Evolutionary conservation across 2,329 filamentous ascomycete species (phyloP).

Genomic region (Sarocladium brachiariae): DNA sequence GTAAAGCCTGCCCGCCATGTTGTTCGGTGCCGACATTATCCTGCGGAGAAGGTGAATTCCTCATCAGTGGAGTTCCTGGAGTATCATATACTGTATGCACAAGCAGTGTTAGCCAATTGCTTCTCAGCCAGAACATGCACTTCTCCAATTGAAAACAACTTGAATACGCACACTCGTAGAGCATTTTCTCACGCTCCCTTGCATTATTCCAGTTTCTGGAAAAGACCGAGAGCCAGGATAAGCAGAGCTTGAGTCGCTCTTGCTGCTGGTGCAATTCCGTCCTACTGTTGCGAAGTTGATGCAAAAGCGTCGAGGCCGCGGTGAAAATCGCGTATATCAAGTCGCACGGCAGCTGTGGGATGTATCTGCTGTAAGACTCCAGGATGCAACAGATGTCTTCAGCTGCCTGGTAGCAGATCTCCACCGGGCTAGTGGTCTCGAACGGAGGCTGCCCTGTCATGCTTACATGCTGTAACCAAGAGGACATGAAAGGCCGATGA

Average conservation of each 20-base stretch:
- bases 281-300: not conserved
- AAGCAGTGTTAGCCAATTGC: not conserved
- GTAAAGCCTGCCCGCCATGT: not conserved
- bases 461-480: not conserved
- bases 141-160: not conserved
- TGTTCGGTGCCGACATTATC: not conserved
- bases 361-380: not conserved
- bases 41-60: not conserved
- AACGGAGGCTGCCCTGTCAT: not conserved
- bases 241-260: not conserved
- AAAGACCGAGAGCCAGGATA: not conserved
- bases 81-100: not conserved
- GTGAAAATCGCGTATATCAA: not conserved
- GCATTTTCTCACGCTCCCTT: constrained; percentile 1
- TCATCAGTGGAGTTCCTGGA: not conserved
- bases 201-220: not conserved
- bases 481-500: constrained; percentile 1
- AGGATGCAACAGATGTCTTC: constrained; percentile 1
- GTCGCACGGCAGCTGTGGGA: constrained; percentile 2
- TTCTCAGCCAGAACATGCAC: not conserved
- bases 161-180: not conserved
- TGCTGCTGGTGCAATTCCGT: not conserved
- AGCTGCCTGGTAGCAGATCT: constrained; percentile 1
- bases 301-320: not conserved
- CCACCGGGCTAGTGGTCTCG: not conserved